phyloP scores from a whole-genome alignment of 2,329 filamentous ascomycete species.

The Monosporascus sp. region DNA sequence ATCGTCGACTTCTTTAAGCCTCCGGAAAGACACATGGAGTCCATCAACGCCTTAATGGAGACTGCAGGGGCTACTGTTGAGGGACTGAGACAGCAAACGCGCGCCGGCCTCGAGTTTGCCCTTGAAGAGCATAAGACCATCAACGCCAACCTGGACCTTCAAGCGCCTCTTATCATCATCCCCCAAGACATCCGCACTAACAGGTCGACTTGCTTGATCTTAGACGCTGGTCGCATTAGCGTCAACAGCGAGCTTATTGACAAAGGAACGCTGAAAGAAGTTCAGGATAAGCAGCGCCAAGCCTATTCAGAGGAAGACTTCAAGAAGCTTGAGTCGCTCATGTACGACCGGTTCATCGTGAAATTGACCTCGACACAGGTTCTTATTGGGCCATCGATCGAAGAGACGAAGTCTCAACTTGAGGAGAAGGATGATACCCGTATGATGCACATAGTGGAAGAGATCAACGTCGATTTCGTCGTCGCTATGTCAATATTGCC shows the following conservation, averaged over 20 bases:
- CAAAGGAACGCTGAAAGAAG: slow-evolving; percentile 78
- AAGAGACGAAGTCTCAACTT: slow-evolving; percentile 81
- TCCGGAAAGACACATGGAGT: slow-evolving; percentile 96
- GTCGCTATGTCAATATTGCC: slow-evolving; percentile 97
- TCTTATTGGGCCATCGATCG: slow-evolving; percentile 87
- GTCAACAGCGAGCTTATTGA: slow-evolving; percentile 93
- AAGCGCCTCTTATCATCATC: slow-evolving; percentile 92
- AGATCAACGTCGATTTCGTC: slow-evolving; percentile 95
- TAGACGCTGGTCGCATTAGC: slow-evolving; percentile 94
- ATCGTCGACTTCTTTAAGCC: slow-evolving; percentile 94
- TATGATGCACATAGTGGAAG: slow-evolving; percentile 84
- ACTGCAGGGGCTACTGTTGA: slow-evolving; percentile 93
- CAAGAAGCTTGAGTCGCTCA: slow-evolving; percentile 78
- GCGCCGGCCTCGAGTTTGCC: slow-evolving; percentile 92
- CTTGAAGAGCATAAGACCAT: slow-evolving; percentile 97
- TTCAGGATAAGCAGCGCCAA: slow-evolving; percentile 85
- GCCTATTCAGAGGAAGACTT: slow-evolving; percentile 86
- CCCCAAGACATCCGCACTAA: slow-evolving; percentile 84
- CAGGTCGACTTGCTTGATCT: slow-evolving; percentile 79
- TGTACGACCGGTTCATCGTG: slow-evolving; percentile 96
- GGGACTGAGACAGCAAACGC: slow-evolving; percentile 88
- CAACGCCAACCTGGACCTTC: slow-evolving; percentile 90
- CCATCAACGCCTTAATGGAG: slow-evolving; percentile 92
- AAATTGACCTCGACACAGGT: slow-evolving; percentile 94
- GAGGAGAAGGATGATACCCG: slow-evolving; percentile 60